Evolutionary conservation across 169 alveolate species (phyloP).

Genomic region (Plasmodium malariae): DNA sequence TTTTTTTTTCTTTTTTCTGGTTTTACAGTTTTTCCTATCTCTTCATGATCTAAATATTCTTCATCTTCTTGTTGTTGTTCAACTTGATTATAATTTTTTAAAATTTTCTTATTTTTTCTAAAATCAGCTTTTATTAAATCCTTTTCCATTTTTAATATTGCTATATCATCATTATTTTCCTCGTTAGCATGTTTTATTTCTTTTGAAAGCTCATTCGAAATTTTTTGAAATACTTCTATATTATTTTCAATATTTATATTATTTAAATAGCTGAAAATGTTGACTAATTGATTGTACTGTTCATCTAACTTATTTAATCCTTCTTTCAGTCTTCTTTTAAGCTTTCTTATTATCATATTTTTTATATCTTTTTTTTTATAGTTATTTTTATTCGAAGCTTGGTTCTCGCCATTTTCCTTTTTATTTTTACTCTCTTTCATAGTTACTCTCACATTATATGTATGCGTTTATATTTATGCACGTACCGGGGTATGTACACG

Average conservation of each 20-base stretch:
- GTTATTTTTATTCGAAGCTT: not conserved
- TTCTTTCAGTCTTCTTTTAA: constrained; percentile 29
- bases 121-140: constrained; percentile 61
- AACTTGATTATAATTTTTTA: constrained; percentile 30
- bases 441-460: not conserved
- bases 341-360: constrained; percentile 24
- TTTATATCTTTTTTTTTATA: constrained; percentile 29
- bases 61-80: constrained; percentile 12
- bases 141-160: constrained; percentile 57
- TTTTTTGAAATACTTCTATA: constrained; percentile 1
- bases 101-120: constrained; percentile 31
- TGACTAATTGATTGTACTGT: constrained; percentile 29
- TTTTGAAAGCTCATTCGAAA: constrained; percentile 27
- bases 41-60: constrained; percentile 46
- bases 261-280: constrained; percentile 27
- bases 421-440: not conserved
- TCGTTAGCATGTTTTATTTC: constrained; percentile 37
- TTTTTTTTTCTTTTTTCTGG: constrained; percentile 45
- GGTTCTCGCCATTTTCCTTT: not conserved
- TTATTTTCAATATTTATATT: constrained; percentile 26
- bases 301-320: constrained; percentile 32
- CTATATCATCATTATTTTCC: constrained; percentile 68
- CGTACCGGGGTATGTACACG: not conserved
- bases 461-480: not conserved
- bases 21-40: not conserved